Base-by-base conservation (phyloP, 352 stramenopile genomes). In the Pythium angustatum region DNA sequence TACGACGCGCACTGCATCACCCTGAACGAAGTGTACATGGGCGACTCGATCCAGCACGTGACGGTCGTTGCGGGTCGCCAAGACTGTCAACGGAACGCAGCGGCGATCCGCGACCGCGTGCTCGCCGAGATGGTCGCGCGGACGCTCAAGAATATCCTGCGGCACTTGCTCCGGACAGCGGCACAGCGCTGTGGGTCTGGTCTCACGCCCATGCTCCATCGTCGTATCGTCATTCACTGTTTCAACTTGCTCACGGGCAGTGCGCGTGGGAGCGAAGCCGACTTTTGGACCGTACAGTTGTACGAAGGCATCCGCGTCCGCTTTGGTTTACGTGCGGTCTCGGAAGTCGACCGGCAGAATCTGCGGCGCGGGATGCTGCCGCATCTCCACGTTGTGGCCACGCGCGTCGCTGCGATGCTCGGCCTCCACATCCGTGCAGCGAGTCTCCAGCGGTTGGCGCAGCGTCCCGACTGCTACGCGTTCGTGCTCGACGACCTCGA, bases 81-180 rank as follows among this genome's bases (percentile, higher is more conserved):
- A 14, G 73, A 89, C 19, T 93, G 85, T 68, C 67, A 76, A 52
- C 56, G 79, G 9, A 76, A 91, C 15, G 74, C 85, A 2, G 57
- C 36, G 2, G 63, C 70, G 43, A 79, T 97, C 38, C 80, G 91
- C 7, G 68, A 73, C 0, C 63, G 85, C 17, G 31, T 97, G 24
- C 71, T 98, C 0, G 82, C 76, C 2, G 91, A 97, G 67, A 97
- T 98, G 82, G 73, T 95, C 0, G 82, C 87, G 8, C 77, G 92
- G 10, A 79, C 91, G 19, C 83, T 96, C 19, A 98, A 97, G 67
- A 94, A 96, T 47, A 62, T 97, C 3, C 28, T 96, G 11, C 88
- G 91, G 0, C 81, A 90, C 36, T 80, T 88, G 5, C 70, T 98
- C 43, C 83, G 91, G 0, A 62, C 59, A 12, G 64, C 70, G 5